phyloP scores from a whole-genome alignment of 2,329 filamentous ascomycete species.

The Stemphylium vesicarium region DNA sequence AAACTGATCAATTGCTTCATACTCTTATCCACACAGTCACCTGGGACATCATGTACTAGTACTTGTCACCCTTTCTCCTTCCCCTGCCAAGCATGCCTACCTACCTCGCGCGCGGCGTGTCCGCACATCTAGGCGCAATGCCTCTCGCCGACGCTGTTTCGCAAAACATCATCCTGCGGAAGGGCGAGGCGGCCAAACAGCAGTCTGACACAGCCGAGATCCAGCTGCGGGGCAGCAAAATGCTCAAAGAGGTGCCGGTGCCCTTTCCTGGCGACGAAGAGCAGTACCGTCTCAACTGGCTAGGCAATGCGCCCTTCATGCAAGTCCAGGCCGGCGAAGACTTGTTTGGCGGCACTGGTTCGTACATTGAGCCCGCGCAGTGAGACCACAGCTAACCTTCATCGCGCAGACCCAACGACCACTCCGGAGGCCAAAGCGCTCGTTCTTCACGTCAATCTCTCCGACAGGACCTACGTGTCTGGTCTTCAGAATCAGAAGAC shows the following conservation, averaged over 20 bases:
- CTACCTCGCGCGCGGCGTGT: conserved; percentile 38
- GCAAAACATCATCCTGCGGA: conserved; percentile 26
- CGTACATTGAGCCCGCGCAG: not conserved
- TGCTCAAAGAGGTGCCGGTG: conserved; percentile 34
- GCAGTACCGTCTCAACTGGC: conserved; percentile 35
- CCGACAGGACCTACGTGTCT: conserved; percentile 38
- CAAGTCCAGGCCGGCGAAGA: conserved; percentile 31
- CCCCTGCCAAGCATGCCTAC: conserved; percentile 33
- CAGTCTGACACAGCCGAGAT: conserved; percentile 30
- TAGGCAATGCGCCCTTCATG: conserved; percentile 41
- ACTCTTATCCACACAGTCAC: not conserved
- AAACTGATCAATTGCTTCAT: not conserved
- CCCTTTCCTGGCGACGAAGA: conserved; percentile 32
- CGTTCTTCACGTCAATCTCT: conserved; percentile 40
- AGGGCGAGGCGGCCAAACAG: conserved; percentile 26
- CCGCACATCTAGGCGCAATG: conserved; percentile 31
- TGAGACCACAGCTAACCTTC: not conserved
- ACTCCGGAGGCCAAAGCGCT: conserved; percentile 28
- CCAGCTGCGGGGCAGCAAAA: conserved; percentile 22
- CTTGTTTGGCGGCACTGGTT: not conserved
- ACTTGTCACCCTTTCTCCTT: not conserved
- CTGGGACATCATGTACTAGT: not conserved
- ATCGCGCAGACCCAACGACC: not conserved
- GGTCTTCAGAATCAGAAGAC: conserved; percentile 28
- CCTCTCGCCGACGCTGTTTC: conserved; percentile 39